A percentile compares a stretch with the other conserved stretches of the same genome.
These are phyloP conservation scores for Lagenaria siceraria DNA, from an alignment of 306 rosid genomes.

Conservation along the genomic window DNA sequence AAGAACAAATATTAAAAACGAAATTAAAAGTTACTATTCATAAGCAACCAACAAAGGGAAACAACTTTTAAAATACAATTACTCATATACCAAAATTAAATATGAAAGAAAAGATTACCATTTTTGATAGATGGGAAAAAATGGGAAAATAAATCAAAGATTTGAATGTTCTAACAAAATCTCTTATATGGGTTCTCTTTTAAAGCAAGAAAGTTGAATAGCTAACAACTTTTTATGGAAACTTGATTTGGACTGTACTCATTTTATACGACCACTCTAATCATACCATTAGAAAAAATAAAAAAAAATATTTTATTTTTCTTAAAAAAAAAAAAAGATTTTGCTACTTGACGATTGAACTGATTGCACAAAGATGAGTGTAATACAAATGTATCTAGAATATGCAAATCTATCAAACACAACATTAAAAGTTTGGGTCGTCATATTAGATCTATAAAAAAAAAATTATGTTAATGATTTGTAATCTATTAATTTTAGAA, in stretches of 20 bases:
- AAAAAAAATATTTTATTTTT: too few species aligned
- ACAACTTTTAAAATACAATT: neutral
- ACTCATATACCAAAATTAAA: neutral
- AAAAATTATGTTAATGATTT: too few species aligned
- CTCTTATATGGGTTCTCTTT: neutral
- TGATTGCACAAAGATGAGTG: too few species aligned
- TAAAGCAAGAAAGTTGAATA: neutral
- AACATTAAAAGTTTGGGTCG: too few species aligned
- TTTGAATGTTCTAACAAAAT: neutral
- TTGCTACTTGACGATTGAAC: too few species aligned
- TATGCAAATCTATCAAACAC: too few species aligned
- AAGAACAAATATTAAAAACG: neutral
- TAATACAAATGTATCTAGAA: too few species aligned
- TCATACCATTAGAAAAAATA: too few species aligned
- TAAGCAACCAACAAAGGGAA: neutral
- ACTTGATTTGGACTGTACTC: neutral
- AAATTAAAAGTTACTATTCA: neutral
- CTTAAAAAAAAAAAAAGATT: too few species aligned
- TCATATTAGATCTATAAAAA: too few species aligned
- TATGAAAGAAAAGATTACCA: neutral
- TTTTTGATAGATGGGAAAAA: neutral
- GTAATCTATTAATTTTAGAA: too few species aligned
- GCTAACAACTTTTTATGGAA: neutral
- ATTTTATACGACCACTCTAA: too few species aligned
- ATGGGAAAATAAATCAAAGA: neutral